Evolutionary conservation across 2,329 filamentous ascomycete species (phyloP), one percentile per base, ranked within the genome.

Genomic region (Epichloe elymi): DNA sequence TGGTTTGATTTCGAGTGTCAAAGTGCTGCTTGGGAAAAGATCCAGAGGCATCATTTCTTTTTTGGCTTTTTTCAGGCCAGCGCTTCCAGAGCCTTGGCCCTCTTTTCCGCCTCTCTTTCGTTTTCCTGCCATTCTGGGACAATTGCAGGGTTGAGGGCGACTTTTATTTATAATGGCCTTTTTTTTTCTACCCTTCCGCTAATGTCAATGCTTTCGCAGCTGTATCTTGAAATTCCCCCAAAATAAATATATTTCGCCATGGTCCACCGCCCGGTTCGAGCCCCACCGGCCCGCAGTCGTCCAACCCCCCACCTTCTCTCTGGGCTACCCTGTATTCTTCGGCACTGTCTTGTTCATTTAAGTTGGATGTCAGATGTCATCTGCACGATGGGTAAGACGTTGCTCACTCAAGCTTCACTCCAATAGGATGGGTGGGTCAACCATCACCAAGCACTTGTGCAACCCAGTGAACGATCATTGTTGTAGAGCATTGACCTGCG

Each of bases 41-140:
- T 56, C 53, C 48, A 57, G 50, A 15, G 57, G n/a, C 14, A 57
- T 54, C n/a, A 49, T 45, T 26, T 62, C 56, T 39, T 60, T 63
- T 62, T 67, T 68, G 45, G 59, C 59, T 49, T 61, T 64, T 51
- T 68, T 68, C 26, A 59, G 57, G 19, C 49, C 47, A 11, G 23
- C 12, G 37, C 55, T 49, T 19, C 53, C 52, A 14, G 54, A 41
- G 51, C 62, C 60, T 45, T 63, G 49, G 53, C 59, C 61, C 30
- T 62, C 62, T 46, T 67, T 67, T 48, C 60, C 55, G 45, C 58
- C 61, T 49, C 65, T 60, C 58, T 68, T 69, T 51, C 65, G 57
- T 59, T 68, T 69, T 47, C 58, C 61, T 20, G 59, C 65, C 65
- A 67, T 67, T 48, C 41, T 38, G 49, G 33, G 15, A 10, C 5